Conservation (phyloP, 2,329 filamentous ascomycete genomes). For the Fusarium nanum region DNA sequence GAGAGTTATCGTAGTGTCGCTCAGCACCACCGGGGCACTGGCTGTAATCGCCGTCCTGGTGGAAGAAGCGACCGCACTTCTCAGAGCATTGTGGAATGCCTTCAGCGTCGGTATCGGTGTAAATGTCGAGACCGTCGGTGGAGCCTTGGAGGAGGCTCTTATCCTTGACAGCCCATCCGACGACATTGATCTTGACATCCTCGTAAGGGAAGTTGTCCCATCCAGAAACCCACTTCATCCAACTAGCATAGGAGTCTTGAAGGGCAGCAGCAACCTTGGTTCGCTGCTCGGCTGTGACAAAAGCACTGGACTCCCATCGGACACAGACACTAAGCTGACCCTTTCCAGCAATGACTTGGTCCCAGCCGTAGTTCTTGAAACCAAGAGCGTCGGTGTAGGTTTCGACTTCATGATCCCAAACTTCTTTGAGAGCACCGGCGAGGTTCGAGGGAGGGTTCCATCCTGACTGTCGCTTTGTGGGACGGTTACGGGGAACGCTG, state of each 20-base stretch:
- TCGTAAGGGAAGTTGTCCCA: constrained; percentile 58
- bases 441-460: constrained; percentile 49
- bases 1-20: constrained; percentile 58
- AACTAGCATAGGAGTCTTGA: constrained; percentile 53
- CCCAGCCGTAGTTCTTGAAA: constrained; percentile 53
- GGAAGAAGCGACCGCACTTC: constrained; percentile 58
- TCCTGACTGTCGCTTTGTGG: constrained; percentile 45
- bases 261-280: constrained; percentile 51
- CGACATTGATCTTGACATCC: constrained; percentile 54
- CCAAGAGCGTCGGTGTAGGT: constrained; percentile 44
- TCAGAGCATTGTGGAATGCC: constrained; percentile 56
- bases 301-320: constrained; percentile 56
- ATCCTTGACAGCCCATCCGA: constrained; percentile 57
- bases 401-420: constrained; percentile 48
- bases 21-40: constrained; percentile 50
- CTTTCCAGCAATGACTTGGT: constrained; percentile 48
- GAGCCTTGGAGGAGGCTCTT: constrained; percentile 53
- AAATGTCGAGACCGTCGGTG: constrained; percentile 53
- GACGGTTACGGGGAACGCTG: constrained; percentile 38
- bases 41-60: constrained; percentile 57
- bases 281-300: constrained; percentile 54
- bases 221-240: constrained; percentile 57
- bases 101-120: constrained; percentile 54
- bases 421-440: constrained; percentile 44
- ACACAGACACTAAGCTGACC: constrained; percentile 53